Evolutionary conservation across 495 filamentous ascomycete genomes (phyloP).

Genomic region (Tuber melanosporum): DNA sequence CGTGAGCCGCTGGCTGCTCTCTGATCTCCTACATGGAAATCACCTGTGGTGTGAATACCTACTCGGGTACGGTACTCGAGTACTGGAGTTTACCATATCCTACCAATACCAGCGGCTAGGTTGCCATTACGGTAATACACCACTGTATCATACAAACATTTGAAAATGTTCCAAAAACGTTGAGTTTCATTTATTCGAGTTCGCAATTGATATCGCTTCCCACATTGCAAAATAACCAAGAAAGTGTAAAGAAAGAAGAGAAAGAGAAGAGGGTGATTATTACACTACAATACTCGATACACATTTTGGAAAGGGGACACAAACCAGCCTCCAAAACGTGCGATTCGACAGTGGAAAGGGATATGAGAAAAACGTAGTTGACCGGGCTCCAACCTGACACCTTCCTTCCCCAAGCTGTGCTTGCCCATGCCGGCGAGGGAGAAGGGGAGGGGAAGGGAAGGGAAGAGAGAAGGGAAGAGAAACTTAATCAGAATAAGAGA

Average conservation of each 20-base stretch:
- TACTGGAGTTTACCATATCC: neutral
- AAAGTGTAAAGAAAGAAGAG: neutral
- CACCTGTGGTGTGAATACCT: neutral
- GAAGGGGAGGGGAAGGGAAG: no score
- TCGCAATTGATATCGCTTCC: neutral
- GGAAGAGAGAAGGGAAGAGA: neutral
- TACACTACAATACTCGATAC: neutral
- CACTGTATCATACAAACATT: neutral
- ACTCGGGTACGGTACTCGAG: neutral
- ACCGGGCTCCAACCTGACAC: neutral
- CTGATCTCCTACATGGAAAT: neutral
- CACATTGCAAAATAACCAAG: neutral
- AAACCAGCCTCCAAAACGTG: neutral
- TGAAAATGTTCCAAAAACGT: neutral
- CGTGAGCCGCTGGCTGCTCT: neutral
- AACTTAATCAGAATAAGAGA: neutral
- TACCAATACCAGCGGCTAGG: neutral
- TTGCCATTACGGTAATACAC: neutral
- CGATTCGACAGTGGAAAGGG: neutral
- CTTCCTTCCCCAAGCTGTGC: neutral
- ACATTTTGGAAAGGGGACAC: neutral
- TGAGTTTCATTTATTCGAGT: neutral
- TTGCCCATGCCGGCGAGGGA: neutral
- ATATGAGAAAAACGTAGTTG: neutral
- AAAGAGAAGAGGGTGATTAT: neutral